Evolutionary conservation across 2,329 filamentous ascomycete species (phyloP).

Genomic region (Neofusicoccum parvum): DNA sequence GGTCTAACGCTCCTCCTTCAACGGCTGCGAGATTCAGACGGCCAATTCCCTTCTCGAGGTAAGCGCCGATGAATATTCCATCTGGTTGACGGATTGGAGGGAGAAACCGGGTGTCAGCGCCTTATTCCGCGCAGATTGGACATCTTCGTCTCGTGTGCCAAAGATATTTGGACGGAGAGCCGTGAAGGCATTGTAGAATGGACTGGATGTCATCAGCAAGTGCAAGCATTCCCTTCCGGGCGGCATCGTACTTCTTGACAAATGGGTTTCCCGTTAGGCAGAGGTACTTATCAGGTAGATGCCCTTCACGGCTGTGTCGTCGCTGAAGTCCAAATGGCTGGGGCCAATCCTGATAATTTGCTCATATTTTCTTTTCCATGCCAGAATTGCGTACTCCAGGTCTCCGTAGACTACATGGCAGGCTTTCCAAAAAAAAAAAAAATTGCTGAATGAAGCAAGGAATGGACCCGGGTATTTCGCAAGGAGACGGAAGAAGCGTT

Average conservation of each 20-base stretch:
- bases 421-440: constrained; percentile 17
- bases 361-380: not conserved
- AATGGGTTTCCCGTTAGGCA: not conserved
- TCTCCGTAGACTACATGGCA: constrained; percentile 2
- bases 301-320: not conserved
- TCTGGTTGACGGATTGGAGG: constrained; percentile 5
- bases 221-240: not conserved
- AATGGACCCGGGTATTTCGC: constrained; percentile 47
- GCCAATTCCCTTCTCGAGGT: not conserved
- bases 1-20: not conserved
- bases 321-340: constrained; percentile 13
- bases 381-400: not conserved
- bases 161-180: constrained; percentile 8
- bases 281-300: not conserved
- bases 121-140: constrained; percentile 5
- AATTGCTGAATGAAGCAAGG: constrained; percentile 38
- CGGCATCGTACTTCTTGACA: not conserved
- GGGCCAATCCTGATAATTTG: not conserved
- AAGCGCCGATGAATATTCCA: constrained; percentile 16
- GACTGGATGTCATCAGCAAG: not conserved
- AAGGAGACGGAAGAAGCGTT: constrained; percentile 46
- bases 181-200: constrained; percentile 2
- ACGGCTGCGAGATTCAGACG: not conserved
- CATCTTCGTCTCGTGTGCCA: not conserved
- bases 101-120: constrained; percentile 18